Base-by-base conservation (phyloP, 306 rosid species). In the Pueraria montana region DNA sequence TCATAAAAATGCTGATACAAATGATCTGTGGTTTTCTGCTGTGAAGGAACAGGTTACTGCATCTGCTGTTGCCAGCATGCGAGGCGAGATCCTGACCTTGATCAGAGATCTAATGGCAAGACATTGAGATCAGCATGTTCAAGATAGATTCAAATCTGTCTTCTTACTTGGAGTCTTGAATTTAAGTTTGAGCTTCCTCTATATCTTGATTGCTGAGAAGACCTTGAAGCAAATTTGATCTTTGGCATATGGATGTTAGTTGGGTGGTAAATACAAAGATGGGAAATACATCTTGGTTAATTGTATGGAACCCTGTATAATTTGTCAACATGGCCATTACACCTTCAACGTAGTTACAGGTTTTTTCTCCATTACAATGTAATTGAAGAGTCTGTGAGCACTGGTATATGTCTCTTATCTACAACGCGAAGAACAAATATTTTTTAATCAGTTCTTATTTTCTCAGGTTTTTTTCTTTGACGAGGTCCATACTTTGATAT, bases 11-110 rank as follows among this genome's bases (percentile, higher is more conserved):
- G 23, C 73, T 30, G 88, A 83, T 27, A 45, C 38, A 84, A 76
- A 76, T 72, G 84, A 49, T 27, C 27, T 88, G 82, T 96, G 98
- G 97, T 86, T 91, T 81, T 74, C 90, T 75, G 85, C 46, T 43
- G 87, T 91, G 85, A 85, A 81, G 90, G 91, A 88, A 83, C 89
- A 85, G 81, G 88, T 91, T 80, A 92, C 90, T 74, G 90, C 93
- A 56, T 27, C 87, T 14, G 84, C 36, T 11, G 94, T 93, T 78
- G 77, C 90, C 12, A 77, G 18, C 76, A 87, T 92, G 96, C 88
- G 97, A 73, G 72, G 77, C 0, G 97, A 91, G 83, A 90, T 92
- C 76, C 75, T 91, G 71, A 84, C 79, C 71, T 83, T 87, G 78
- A 91, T 93, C 52, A 84, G 79, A 90, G 88, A 89, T 83, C 83